Percentiles rank a stretch among this genome's conserved stretches.
These are phyloP conservation scores for Acacia concinna DNA, from an alignment of 331 rosid species.

Conservation along the genomic window DNA sequence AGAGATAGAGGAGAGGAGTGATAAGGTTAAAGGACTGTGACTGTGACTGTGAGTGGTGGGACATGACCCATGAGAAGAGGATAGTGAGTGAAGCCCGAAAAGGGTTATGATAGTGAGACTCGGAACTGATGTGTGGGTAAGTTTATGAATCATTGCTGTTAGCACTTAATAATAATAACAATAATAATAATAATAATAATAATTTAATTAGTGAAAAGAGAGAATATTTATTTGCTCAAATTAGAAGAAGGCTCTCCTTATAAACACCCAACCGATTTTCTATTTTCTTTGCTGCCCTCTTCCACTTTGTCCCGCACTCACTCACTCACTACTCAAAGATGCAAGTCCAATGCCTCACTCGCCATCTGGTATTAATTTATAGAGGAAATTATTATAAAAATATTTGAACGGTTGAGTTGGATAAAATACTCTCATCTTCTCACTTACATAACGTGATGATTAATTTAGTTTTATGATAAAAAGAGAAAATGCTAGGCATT, in stretches of 20 bases:
- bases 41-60: slow-evolving; percentile 39
- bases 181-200: not conserved
- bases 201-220: not conserved
- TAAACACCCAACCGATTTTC: slow-evolving; percentile 25
- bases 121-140: slow-evolving; percentile 3
- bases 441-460: not conserved
- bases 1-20: not conserved
- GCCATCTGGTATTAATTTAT: not conserved
- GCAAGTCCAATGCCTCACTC: not conserved
- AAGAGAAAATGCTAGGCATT: not conserved
- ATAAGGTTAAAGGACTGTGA: slow-evolving; percentile 14
- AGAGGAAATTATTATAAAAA: not conserved
- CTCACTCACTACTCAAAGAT: too few relatives aligned
- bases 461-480: not conserved
- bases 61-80: slow-evolving; percentile 35
- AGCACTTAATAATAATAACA: not conserved
- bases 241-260: not conserved
- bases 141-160: not conserved
- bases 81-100: slow-evolving; percentile 27
- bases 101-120: slow-evolving; percentile 27
- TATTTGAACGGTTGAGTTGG: not conserved
- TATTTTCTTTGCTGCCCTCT: slow-evolving; percentile 34
- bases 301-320: not conserved
- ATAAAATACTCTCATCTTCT: not conserved
- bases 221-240: not conserved